These are phyloP conservation scores for Skeletonema tropicum DNA, from an alignment of 108 stramenopile species.

Conservation along the genomic window DNA sequence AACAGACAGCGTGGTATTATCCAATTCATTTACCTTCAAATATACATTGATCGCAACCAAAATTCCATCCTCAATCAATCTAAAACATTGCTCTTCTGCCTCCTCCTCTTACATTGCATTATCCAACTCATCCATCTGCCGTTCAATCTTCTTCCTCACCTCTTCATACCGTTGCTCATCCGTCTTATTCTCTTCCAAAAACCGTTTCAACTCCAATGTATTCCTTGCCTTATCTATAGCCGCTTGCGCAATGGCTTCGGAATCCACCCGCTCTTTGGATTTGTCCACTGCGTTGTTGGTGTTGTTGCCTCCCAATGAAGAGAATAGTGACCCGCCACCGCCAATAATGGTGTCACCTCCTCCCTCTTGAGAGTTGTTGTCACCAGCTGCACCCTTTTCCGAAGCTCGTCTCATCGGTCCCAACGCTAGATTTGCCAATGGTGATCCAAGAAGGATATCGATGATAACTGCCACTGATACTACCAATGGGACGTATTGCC, in stretches of 20 bases:
- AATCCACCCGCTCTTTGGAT: slow-evolving; percentile 75
- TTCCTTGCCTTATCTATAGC: slow-evolving; percentile 68
- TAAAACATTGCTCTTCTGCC: not conserved
- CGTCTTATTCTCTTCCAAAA: slow-evolving; percentile 68
- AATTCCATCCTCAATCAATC: not conserved
- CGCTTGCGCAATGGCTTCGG: slow-evolving; percentile 61
- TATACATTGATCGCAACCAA: too few species aligned
- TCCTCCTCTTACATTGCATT: slow-evolving; percentile 1
- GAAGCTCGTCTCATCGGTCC: slow-evolving; percentile 52
- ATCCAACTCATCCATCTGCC: slow-evolving; percentile 64
- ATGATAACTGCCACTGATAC: slow-evolving; percentile 66
- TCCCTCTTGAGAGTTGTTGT: slow-evolving; percentile 1
- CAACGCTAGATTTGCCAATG: slow-evolving; percentile 67
- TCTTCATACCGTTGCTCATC: slow-evolving; percentile 74
- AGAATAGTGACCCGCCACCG: slow-evolving; percentile 33
- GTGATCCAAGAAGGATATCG: slow-evolving; percentile 84
- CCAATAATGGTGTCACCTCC: slow-evolving; percentile 9
- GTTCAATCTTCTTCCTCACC: slow-evolving; percentile 60
- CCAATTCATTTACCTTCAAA: too few species aligned
- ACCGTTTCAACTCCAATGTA: slow-evolving; percentile 66
- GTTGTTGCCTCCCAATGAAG: slow-evolving; percentile 10
- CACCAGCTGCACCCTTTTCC: slow-evolving; percentile 39
- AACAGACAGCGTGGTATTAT: too few species aligned
- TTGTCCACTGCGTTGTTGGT: slow-evolving; percentile 6
- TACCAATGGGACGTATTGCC: slow-evolving; percentile 84